Evolutionary conservation across 495 filamentous ascomycete species (phyloP), one percentile per base, ranked within the genome.

Genomic region (Xylaria cubensis): DNA sequence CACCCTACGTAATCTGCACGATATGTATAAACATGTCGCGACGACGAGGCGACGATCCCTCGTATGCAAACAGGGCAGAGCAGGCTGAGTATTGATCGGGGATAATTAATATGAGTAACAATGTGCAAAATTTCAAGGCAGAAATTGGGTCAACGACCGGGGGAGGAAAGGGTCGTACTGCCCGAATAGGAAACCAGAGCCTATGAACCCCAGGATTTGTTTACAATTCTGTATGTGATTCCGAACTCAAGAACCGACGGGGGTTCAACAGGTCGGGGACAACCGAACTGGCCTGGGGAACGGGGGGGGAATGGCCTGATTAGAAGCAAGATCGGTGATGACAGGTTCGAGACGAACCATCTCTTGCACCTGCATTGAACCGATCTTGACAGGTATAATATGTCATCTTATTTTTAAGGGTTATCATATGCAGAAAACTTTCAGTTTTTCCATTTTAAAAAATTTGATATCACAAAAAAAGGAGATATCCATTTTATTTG

Each of bases 121-220:
- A 42, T 19, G 32, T 67, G 50, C 50, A 67, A 67, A 55, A 17
- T 67, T 64, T 34, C 50, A 55, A 56, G 46, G 46, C 44, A 36
- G 24, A 39, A 19, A 29, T 53, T 67, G 46, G 65, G 65, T 26
- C n/a, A 29, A 24, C 26, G 24, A 41, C 32, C 65, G 4, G 50
- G 50, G 65, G 65, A 26, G 29, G 29, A 29, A 21, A 67, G 34
- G 46, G 64, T 13, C 6, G 29, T 67, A 26, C n/a, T 67, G n/a
- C 65, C 65, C 48, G 13, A 67, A 55, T 55, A 67, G 65, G 65
- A 55, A 67, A 67, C 36, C 32, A 67, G 8, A 41, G 17, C 65
- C 46, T 26, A 50, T 8, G 29, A 42, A 36, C 34, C 48, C 61
- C 39, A 64, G 36, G 61, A 24, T 42, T 29, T 42, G n/a, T 64